Evolutionary conservation across 257 asterid genomes (phyloP), one percentile per base, ranked within the genome.

Genomic region (Leonotis leonurus): DNA sequence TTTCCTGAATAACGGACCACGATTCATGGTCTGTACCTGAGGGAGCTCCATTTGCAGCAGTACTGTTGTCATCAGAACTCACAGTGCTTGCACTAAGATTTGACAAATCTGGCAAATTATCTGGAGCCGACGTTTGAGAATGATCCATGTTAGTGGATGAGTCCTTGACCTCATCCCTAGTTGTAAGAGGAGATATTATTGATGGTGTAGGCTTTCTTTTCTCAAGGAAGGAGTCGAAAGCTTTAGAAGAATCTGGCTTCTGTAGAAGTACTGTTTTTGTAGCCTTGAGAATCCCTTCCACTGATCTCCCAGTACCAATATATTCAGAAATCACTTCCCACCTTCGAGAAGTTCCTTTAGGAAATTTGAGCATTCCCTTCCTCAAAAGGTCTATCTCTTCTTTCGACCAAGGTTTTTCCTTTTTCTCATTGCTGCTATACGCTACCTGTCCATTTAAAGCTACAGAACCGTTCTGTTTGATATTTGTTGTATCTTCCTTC

Each of bases 281-380:
- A 66, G 97, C 99, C 84, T 83, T 93, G 27, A 93, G 84, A 80
- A 89, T 93, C 82, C 85, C 97, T 72, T 93, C 99, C 63, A 93
- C 97, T 27, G 97, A 85, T 71, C 99, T 76, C 20, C 69, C 76
- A 0, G 97, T 86, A 58, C 97, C 97, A 59, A 93, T 76, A 56
- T 80, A 89, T 52, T 93, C 99, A 1, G 99, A 93, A 45, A 93
- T 78, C 70, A 93, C 97, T 77, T 93, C 99, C 97, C 97, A 93
- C 73, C 99, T 83, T 46, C 93, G 73, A 16, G 99, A 89, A 36
- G 97, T 93, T 56, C 99, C 99, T 80, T 89, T 89, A 7, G 97
- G 99, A 77, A 70, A 93, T 71, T 93, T 93, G 76, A n/a, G 75
- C 77, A 87, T 60, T 33, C 88, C 99, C 81, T 93, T 93, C 18